Evolutionary conservation across 257 asterid species (phyloP), one percentile per base, ranked within the genome.

Genomic region (Paraleonurus japonicus): DNA sequence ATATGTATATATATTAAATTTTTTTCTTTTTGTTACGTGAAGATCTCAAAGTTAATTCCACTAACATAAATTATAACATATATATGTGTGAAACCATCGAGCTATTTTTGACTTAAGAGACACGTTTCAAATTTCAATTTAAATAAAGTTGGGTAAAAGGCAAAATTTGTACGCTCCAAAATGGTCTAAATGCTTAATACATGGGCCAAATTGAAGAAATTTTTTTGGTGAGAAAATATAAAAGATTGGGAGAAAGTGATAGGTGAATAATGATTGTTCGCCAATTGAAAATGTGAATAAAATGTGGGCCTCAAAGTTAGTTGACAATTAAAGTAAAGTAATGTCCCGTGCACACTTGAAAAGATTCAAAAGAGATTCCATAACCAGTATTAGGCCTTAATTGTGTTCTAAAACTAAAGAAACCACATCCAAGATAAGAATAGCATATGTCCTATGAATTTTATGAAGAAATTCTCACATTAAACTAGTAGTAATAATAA

Each of bases 311-410:
- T n/a, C n/a, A 67, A 60, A 45, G 51, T 47, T 47, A 4, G 63
- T 58, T 45, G 69, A 33, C 58, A 67, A 32, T 32, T 32, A 32
- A 73, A 48, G 3, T 28, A 12, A 55, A 47, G 15, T 71, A 45
- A 43, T 72, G 70, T 47, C 69, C 35, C 43, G 0, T 11, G 8
- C 74, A 22, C 70, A 60, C 70, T 75, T 23, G 47, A 24, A 41
- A 66, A 66, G 48, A 75, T 75, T 67, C 70, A 60, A 11, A 67
- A 50, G 15, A 33, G 65, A 67, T 67, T 75, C 59, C 51, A 10
- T 4, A 13, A 26, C 19, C 32, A 23, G 47, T 16, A 37, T 51
- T 53, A 20, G 11, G 16, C n/a, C n/a, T n/a, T n/a, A 13, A 8
- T 45, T 19, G 50, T 16, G 6, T 13, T 2, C 4, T 65, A 12